phyloP scores from a whole-genome alignment of 2,329 filamentous ascomycete genomes.

The Aureobasidium sp. region DNA sequence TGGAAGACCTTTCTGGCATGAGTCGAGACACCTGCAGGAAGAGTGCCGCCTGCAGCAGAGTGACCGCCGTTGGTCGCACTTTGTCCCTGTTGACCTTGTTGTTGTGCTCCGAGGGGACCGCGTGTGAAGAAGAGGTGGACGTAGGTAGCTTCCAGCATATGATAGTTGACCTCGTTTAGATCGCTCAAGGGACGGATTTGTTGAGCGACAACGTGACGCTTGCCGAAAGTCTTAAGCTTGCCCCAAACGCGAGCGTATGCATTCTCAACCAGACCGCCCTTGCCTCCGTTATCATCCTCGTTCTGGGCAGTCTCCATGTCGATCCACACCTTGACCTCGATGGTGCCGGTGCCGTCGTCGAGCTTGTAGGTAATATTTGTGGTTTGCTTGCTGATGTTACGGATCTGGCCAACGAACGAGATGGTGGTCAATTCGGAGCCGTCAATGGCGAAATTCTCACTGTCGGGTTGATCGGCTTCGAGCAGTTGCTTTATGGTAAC shows the following conservation, averaged over 20 bases:
- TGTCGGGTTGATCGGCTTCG: constrained; percentile 68
- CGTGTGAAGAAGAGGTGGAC: constrained; percentile 79
- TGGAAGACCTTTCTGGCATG: constrained; percentile 64
- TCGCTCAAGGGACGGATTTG: constrained; percentile 73
- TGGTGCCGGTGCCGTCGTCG: constrained; percentile 87
- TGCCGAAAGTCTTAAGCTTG: constrained; percentile 75
- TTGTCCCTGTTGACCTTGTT: constrained; percentile 16
- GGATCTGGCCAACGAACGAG: constrained; percentile 85
- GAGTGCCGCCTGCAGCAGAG: constrained; percentile 26
- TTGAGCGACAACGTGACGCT: constrained; percentile 72
- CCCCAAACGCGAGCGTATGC: constrained; percentile 83
- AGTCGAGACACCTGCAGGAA: constrained; percentile 44
- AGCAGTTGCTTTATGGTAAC: constrained; percentile 93
- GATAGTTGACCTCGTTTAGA: constrained; percentile 89
- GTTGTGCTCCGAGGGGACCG: constrained; percentile 48
- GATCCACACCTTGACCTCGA: constrained; percentile 87
- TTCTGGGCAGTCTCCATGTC: constrained; percentile 53
- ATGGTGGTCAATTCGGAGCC: constrained; percentile 65
- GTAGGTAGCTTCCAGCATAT: constrained; percentile 81
- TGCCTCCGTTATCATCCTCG: constrained; percentile 33
- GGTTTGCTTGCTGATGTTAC: constrained; percentile 73
- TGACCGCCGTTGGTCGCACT: constrained; percentile 33
- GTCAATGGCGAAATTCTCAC: constrained; percentile 74
- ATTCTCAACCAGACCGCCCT: constrained; percentile 58
- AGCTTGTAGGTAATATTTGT: constrained; percentile 90